Percentiles rank a stretch among this genome's conserved stretches.
Conservation (phyloP, 2,329 filamentous ascomycete species). For the Sphaceloma murrayae region DNA sequence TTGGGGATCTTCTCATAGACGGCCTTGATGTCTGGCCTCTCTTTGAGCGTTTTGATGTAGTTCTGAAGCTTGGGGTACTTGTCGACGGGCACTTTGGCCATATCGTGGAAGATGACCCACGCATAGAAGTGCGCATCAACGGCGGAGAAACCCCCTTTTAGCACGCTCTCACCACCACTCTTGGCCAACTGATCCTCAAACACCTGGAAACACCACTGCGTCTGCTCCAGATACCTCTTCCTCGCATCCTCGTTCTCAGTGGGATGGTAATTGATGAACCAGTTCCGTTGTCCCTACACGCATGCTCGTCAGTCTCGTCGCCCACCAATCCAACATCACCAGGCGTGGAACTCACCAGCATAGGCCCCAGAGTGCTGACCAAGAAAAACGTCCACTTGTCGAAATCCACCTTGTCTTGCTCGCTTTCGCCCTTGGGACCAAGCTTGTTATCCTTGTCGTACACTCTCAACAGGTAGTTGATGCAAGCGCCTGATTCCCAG, state of each 20-base stretch:
- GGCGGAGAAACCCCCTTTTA: constrained; percentile 30
- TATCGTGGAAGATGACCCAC: constrained; percentile 33
- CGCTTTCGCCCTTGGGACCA: constrained; percentile 28
- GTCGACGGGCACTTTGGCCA: constrained; percentile 33
- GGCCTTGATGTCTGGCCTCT: constrained; percentile 32
- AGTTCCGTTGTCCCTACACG: not conserved
- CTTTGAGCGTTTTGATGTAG: constrained; percentile 32
- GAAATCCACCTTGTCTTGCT: constrained; percentile 36
- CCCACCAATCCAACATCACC: too few species aligned
- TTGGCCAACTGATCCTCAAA: constrained; percentile 35
- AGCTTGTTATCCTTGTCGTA: constrained; percentile 36
- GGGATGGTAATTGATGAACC: constrained; percentile 27
- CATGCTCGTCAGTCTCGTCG: too few species aligned
- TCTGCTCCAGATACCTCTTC: constrained; percentile 33
- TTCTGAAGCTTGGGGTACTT: constrained; percentile 32
- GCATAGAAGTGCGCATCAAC: constrained; percentile 37
- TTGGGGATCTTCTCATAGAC: constrained; percentile 32
- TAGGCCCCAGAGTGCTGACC: not conserved
- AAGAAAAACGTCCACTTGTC: constrained; percentile 35
- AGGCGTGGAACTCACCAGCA: too few species aligned
- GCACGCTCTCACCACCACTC: constrained; percentile 30
- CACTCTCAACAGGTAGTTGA: constrained; percentile 39
- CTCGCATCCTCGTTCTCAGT: constrained; percentile 36
- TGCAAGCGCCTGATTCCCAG: constrained; percentile 44
- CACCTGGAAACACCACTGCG: constrained; percentile 34